These are phyloP conservation scores for Ganoderma meredithae DNA, from an alignment of 1,284 basidiomycete species.

Conservation along the genomic window DNA sequence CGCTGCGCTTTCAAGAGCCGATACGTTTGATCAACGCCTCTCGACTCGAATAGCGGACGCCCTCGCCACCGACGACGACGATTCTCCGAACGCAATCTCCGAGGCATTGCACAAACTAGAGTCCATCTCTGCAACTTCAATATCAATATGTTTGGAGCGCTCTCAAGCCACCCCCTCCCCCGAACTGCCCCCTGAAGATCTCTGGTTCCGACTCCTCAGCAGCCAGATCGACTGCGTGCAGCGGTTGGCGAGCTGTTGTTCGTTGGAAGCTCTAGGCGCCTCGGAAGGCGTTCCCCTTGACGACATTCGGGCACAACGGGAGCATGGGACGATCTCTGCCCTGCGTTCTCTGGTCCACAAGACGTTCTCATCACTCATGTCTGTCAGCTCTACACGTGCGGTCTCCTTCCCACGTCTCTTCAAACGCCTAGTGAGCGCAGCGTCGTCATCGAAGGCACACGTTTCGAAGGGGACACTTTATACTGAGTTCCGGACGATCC, in stretches of 20 bases:
- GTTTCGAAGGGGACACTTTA: conserved; percentile 75
- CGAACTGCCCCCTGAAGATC: conserved; percentile 76
- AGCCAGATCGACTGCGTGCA: conserved; percentile 86
- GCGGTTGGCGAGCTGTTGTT: conserved; percentile 58
- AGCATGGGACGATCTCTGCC: conserved; percentile 51
- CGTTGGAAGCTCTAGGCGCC: conserved; percentile 37
- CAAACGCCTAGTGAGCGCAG: conserved; percentile 85
- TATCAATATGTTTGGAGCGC: conserved; percentile 72
- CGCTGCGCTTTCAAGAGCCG: conserved; percentile 74
- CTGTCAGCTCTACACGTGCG: conserved; percentile 81
- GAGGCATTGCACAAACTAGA: conserved; percentile 51
- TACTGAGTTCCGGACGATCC: conserved; percentile 89
- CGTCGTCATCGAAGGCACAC: conserved; percentile 56
- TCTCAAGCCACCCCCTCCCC: conserved; percentile 52
- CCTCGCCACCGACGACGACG: conserved; percentile 42
- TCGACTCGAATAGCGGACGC: conserved; percentile 58
- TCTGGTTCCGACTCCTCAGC: conserved; percentile 90
- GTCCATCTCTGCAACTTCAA: conserved; percentile 65
- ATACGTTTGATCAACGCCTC: conserved; percentile 64
- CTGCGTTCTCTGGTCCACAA: conserved; percentile 84
- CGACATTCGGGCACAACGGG: conserved; percentile 33
- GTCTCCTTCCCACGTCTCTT: conserved; percentile 93
- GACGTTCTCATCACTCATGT: conserved; percentile 86
- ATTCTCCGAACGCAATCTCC: conserved; percentile 42
- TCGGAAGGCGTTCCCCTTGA: conserved; percentile 32